phyloP scores from a whole-genome alignment of 176 grass and related monocot genomes.

The Pontederia crassipes region DNA sequence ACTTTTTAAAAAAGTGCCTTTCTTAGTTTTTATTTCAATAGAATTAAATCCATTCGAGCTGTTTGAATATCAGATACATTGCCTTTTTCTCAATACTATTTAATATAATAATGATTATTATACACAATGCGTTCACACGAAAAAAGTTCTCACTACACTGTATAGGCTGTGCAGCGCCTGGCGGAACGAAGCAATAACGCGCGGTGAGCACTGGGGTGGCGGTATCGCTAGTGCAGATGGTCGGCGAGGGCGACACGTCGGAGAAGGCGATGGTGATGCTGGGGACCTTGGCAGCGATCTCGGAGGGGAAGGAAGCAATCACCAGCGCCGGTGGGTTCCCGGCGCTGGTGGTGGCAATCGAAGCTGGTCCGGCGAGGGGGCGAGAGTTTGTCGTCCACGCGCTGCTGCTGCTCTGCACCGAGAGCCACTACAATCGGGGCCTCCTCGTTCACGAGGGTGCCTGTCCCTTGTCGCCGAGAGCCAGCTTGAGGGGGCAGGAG shows the following conservation, averaged over 20 bases:
- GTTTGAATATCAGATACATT: no score
- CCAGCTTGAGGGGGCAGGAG: no score
- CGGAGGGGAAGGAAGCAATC: constrained; percentile 67
- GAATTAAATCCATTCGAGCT: no score
- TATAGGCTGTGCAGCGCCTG: constrained; percentile 82
- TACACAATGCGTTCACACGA: no score
- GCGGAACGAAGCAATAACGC: constrained; percentile 88
- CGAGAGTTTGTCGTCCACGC: constrained; percentile 83
- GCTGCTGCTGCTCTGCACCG: constrained; percentile 75
- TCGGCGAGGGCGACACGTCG: constrained; percentile 51
- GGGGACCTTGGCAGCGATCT: constrained; percentile 52
- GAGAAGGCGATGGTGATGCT: constrained; percentile 99
- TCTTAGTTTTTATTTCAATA: no score
- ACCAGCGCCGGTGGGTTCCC: constrained; percentile 70
- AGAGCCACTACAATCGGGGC: constrained; percentile 51
- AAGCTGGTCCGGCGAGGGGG: constrained; percentile 72
- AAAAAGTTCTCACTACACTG: constrained; percentile 84
- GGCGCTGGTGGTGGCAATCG: constrained; percentile 75
- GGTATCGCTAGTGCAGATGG: constrained; percentile 57
- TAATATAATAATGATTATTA: no score
- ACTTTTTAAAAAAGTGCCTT: no score
- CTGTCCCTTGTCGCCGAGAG: constrained; percentile 87
- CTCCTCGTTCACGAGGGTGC: constrained; percentile 86
- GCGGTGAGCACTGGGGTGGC: constrained; percentile 64
- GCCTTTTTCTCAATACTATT: no score